Percentiles rank a stretch among this genome's conserved stretches.
Evolutionary conservation across 2,329 filamentous ascomycete genomes (phyloP).

Genomic region (Plenodomus biglobosus): DNA sequence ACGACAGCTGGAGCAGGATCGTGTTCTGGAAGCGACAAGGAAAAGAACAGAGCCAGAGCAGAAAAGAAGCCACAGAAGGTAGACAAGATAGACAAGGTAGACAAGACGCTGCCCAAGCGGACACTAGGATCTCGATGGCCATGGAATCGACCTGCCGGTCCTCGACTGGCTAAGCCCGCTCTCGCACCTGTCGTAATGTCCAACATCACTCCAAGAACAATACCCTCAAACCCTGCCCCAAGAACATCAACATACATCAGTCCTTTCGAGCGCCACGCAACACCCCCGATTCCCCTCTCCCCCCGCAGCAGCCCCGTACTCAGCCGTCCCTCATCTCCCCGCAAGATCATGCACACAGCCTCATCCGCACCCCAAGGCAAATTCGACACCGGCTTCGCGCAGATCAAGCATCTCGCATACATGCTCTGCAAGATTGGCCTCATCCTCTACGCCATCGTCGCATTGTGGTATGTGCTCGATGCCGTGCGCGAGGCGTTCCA

Average conservation of each 20-base stretch:
- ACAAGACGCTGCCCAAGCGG: conserved; percentile 10
- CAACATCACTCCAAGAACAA: not conserved
- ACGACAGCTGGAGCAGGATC: conserved; percentile 13
- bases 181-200: conserved; percentile 4
- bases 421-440: conserved; percentile 24
- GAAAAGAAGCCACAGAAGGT: not conserved
- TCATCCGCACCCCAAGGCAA: conserved; percentile 2
- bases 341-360: conserved; percentile 8
- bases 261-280: conserved; percentile 18
- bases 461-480: conserved; percentile 35
- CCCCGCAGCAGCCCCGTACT: conserved; percentile 9
- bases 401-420: conserved; percentile 16
- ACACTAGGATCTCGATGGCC: conserved; percentile 23
- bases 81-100: conserved; percentile 8
- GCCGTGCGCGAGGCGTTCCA: conserved; percentile 26
- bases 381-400: conserved; percentile 29
- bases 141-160: conserved; percentile 24
- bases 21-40: conserved; percentile 2
- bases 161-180: conserved; percentile 19
- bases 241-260: conserved; percentile 16
- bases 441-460: conserved; percentile 26
- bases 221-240: not conserved
- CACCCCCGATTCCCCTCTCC: not conserved
- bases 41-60: conserved; percentile 9
- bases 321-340: conserved; percentile 9